Conservation (phyloP, 2,329 filamentous ascomycete species). For the Calcarisporium arbuscula region DNA sequence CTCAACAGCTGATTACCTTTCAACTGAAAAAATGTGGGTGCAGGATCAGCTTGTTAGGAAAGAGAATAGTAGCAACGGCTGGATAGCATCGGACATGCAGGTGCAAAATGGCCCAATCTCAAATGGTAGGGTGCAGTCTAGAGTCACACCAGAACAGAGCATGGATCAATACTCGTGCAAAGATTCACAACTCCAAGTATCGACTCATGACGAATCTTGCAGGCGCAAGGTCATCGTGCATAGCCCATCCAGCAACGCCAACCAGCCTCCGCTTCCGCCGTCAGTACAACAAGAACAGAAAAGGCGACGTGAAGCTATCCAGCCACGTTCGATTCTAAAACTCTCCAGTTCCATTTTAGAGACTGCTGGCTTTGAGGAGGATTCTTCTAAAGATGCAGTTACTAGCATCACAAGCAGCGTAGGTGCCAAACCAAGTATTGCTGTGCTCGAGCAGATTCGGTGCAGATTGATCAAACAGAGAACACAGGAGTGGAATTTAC, state of each 20-base stretch:
- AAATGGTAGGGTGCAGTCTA: too few species aligned
- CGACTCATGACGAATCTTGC: not conserved
- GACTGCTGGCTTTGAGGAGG: not conserved
- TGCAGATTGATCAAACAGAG: conserved; percentile 15
- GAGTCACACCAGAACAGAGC: too few species aligned
- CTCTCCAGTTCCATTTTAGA: conserved; percentile 1
- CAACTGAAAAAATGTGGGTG: conserved; percentile 22
- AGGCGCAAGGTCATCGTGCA: conserved; percentile 26
- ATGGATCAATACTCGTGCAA: too few species aligned
- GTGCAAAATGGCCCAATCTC: too few species aligned
- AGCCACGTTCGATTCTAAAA: conserved; percentile 30
- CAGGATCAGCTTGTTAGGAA: conserved; percentile 16
- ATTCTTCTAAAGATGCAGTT: conserved; percentile 3
- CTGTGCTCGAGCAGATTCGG: conserved; percentile 21
- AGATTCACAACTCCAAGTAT: too few species aligned
- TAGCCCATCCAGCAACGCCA: conserved; percentile 18
- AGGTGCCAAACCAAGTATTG: conserved; percentile 10
- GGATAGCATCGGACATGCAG: too few species aligned
- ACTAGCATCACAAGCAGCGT: conserved; percentile 15
- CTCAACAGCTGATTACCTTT: conserved; percentile 22
- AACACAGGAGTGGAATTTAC: conserved; percentile 12
- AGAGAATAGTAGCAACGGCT: not conserved
- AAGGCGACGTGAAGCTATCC: conserved; percentile 22
- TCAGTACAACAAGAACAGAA: conserved; percentile 30
- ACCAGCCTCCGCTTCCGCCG: conserved; percentile 19